phyloP scores from a whole-genome alignment of 371 early-diverging fungal genomes.

The Umbelopsis sp. region DNA sequence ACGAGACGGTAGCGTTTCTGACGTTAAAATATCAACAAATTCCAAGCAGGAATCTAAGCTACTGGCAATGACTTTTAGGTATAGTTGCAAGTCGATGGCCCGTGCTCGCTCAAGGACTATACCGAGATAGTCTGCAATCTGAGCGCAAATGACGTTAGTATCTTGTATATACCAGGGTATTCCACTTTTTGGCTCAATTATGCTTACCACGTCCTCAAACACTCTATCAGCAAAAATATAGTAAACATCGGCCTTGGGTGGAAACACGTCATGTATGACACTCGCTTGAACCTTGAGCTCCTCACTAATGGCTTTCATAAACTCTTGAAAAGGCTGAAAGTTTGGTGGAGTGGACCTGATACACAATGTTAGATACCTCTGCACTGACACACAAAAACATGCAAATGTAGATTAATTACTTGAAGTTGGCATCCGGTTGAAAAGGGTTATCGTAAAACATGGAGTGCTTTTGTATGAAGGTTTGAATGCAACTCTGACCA shows the following conservation, averaged over 20 bases:
- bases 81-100: constrained; percentile 32
- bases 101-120: constrained; percentile 44
- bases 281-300: constrained; percentile 65
- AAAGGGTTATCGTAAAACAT: constrained; percentile 83
- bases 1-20: constrained; percentile 27
- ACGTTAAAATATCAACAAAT: constrained; percentile 57
- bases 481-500: constrained; percentile 75
- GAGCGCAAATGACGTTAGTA: not conserved
- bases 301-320: constrained; percentile 52
- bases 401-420: constrained; percentile 29
- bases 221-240: constrained; percentile 65
- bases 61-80: constrained; percentile 40
- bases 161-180: not conserved
- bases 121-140: constrained; percentile 54
- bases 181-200: constrained; percentile 5
- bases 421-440: constrained; percentile 61
- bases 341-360: constrained; percentile 21
- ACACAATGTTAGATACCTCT: not conserved
- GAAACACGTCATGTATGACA: constrained; percentile 71
- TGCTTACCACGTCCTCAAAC: constrained; percentile 68
- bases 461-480: constrained; percentile 84
- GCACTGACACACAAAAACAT: no score
- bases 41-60: constrained; percentile 29
- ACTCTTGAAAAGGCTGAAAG: constrained; percentile 42
- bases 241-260: constrained; percentile 62